Conservation (phyloP, 2,329 filamentous ascomycete genomes). For the Phaeophleospora eucalypticola region DNA sequence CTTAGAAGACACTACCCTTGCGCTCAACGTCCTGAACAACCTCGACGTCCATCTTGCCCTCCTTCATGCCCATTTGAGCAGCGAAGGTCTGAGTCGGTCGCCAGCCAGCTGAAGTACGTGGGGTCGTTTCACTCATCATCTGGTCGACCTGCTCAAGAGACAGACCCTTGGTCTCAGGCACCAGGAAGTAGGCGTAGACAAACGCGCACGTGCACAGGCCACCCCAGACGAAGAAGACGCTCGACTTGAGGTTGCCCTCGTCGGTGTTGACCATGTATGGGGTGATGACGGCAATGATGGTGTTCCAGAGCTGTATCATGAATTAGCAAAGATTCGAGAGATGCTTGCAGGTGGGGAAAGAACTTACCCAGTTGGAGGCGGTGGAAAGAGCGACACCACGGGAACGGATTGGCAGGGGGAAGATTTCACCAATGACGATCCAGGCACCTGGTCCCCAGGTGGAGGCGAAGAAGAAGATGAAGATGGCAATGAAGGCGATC, state of each 20-base stretch:
- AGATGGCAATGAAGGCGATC: conserved; percentile 85
- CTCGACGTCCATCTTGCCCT: conserved; percentile 28
- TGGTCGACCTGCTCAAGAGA: conserved; percentile 79
- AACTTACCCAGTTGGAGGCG: conserved; percentile 82
- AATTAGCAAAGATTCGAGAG: conserved; percentile 59
- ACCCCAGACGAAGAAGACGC: conserved; percentile 44
- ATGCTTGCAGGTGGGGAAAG: conserved; percentile 89
- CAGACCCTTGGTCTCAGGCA: conserved; percentile 88
- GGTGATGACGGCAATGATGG: conserved; percentile 50
- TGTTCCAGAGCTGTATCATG: conserved; percentile 43
- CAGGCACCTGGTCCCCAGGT: conserved; percentile 77
- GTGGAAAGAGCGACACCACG: conserved; percentile 83
- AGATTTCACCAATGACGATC: conserved; percentile 82
- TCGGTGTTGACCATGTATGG: conserved; percentile 59
- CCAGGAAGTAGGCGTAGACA: conserved; percentile 38
- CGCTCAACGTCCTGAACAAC: conserved; percentile 33
- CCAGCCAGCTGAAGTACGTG: conserved; percentile 64
- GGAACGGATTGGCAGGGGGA: conserved; percentile 82
- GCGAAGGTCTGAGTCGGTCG: conserved; percentile 34
- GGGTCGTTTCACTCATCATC: conserved; percentile 69
- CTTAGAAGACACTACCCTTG: conserved; percentile 34
- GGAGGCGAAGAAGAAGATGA: conserved; percentile 87
- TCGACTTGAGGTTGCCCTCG: conserved; percentile 49
- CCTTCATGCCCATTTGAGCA: conserved; percentile 31
- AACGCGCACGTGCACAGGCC: conserved; percentile 53